Conservation (phyloP, 73 alveolate genomes). For the Paramecium tetraurelia region DNA sequence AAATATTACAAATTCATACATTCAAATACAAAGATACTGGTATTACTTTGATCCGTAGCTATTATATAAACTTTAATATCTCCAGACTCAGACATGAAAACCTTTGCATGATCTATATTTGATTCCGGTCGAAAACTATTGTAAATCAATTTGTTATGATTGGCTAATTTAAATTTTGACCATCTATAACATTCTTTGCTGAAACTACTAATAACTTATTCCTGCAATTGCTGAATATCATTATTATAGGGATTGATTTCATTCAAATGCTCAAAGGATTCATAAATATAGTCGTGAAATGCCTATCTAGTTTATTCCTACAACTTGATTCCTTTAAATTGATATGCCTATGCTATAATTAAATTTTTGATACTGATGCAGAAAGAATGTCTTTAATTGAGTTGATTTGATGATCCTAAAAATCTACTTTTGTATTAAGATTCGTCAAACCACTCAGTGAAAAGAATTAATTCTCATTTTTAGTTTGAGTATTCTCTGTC, state of each 20-base stretch:
- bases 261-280: background rate
- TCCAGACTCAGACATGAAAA: background rate
- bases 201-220: background rate
- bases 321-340: background rate
- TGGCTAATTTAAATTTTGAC: background rate
- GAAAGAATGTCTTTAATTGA: background rate
- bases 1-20: background rate
- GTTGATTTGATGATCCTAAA: background rate
- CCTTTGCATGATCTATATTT: background rate
- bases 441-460: background rate
- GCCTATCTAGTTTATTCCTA: background rate
- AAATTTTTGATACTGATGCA: background rate
- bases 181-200: conserved; percentile 30
- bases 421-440: background rate
- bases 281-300: background rate
- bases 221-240: background rate
- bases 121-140: background rate
- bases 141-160: background rate
- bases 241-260: background rate
- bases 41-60: background rate
- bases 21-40: conserved; percentile 4
- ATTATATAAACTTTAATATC: background rate
- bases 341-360: background rate
- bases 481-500: background rate
- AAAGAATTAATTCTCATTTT: background rate